Evolutionary conservation across 768 basidiomycete species (phyloP).

Genomic region (Suillus hirtellus): DNA sequence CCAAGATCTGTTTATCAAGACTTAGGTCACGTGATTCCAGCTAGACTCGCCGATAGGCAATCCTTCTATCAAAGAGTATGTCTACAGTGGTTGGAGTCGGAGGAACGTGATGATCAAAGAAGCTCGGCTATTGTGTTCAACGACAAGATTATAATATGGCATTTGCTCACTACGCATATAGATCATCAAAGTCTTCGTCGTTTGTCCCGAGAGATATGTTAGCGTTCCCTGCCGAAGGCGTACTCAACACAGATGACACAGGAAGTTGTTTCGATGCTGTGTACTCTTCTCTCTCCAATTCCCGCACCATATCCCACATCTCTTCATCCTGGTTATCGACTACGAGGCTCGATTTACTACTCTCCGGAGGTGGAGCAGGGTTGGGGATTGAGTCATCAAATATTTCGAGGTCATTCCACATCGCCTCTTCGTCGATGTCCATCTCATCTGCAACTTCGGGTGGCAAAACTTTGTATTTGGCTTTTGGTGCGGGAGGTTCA

Average conservation of each 20-base stretch:
- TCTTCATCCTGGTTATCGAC: constrained; percentile 54
- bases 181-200: constrained; percentile 63
- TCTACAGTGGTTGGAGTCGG: background rate
- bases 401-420: constrained; percentile 33
- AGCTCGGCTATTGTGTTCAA: background rate
- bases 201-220: constrained; percentile 32
- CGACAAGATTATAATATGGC: background rate
- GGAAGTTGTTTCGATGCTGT: constrained; percentile 21
- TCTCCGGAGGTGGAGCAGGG: constrained; percentile 13
- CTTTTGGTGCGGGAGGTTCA: constrained; percentile 10
- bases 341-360: constrained; percentile 3
- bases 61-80: background rate
- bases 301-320: constrained; percentile 69
- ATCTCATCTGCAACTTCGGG: constrained; percentile 15
- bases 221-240: constrained; percentile 16
- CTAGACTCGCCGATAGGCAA: background rate
- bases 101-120: background rate
- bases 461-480: constrained; percentile 13
- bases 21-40: background rate
- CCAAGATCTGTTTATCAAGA: background rate
- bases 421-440: constrained; percentile 41
- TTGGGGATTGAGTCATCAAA: constrained; percentile 16
- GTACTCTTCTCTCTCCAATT: constrained; percentile 43
- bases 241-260: constrained; percentile 24
- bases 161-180: constrained; percentile 47